phyloP scores from a whole-genome alignment of 116 monocot species.

The Papilionanthe hybrid region DNA sequence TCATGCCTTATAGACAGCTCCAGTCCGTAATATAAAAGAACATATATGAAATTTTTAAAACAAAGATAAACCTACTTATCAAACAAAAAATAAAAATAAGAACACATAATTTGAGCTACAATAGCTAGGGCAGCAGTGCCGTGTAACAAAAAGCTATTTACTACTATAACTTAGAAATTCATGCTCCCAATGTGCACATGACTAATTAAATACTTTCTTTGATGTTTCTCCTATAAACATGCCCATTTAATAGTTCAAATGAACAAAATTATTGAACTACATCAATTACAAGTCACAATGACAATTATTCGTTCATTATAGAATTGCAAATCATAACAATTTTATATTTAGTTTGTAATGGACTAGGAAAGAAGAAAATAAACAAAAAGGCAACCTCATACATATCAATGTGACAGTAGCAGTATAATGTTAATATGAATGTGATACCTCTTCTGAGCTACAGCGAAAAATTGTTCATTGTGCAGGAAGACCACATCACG shows the following conservation, averaged over 20 bases:
- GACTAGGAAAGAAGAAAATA: not conserved
- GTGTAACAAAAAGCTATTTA: not conserved
- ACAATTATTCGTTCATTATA: not conserved
- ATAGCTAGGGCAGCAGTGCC: no score
- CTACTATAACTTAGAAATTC: not conserved
- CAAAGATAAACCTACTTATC: no score
- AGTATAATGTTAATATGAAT: not conserved
- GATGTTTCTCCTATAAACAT: not conserved
- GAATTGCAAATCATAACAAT: not conserved
- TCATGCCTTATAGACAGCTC: no score
- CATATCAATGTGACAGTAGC: not conserved
- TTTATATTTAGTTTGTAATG: not conserved
- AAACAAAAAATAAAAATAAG: no score
- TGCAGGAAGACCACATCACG: slow-evolving; percentile 86
- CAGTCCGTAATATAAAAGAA: no score
- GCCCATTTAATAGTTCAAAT: no score
- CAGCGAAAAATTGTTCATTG: slow-evolving; percentile 74
- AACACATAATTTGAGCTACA: no score
- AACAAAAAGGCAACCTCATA: not conserved
- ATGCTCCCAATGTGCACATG: not conserved
- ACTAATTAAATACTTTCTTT: not conserved
- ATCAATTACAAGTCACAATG: not conserved
- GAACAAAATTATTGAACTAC: not conserved
- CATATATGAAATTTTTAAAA: no score
- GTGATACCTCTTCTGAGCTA: slow-evolving; percentile 78